Conservation (phyloP, 306 rosid genomes). For the Malus sieversii region DNA sequence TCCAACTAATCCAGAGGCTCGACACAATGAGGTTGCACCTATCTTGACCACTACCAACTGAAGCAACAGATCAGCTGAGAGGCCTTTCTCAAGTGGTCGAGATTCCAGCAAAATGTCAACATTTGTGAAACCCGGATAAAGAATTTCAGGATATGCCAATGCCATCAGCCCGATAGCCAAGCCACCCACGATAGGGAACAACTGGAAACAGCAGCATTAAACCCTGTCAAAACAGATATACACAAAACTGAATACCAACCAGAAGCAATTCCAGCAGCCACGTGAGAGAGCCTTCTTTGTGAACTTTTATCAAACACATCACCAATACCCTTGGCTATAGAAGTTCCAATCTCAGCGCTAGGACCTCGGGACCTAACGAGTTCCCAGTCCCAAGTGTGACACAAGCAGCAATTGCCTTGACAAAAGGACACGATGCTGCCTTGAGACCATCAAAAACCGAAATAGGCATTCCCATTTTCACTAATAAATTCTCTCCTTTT, state of each 20-base stretch:
- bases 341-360: conserved; percentile 77
- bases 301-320: conserved; percentile 38
- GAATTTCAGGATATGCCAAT: conserved; percentile 83
- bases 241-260: conserved; percentile 24
- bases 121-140: conserved; percentile 93
- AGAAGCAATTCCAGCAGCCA: conserved; percentile 81
- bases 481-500: not conserved
- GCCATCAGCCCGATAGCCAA: conserved; percentile 75
- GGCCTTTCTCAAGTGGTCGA: conserved; percentile 68
- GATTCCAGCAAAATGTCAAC: conserved; percentile 89
- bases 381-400: conserved; percentile 84
- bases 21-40: conserved; percentile 77
- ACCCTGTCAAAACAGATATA: conserved; percentile 36
- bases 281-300: conserved; percentile 48
- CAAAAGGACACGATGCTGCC: conserved; percentile 52
- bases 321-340: conserved; percentile 63
- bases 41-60: conserved; percentile 80
- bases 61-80: conserved; percentile 63
- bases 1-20: conserved; percentile 90
- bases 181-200: conserved; percentile 51
- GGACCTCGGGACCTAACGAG: conserved; percentile 95
- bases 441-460: conserved; percentile 26
- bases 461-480: conserved; percentile 16
- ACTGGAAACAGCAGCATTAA: conserved; percentile 93
- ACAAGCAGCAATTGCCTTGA: conserved; percentile 69